Evolutionary conservation across 2,329 filamentous ascomycete species (phyloP), one percentile per base, ranked within the genome.

Genomic region (Ambrosiella cleistominuta): DNA sequence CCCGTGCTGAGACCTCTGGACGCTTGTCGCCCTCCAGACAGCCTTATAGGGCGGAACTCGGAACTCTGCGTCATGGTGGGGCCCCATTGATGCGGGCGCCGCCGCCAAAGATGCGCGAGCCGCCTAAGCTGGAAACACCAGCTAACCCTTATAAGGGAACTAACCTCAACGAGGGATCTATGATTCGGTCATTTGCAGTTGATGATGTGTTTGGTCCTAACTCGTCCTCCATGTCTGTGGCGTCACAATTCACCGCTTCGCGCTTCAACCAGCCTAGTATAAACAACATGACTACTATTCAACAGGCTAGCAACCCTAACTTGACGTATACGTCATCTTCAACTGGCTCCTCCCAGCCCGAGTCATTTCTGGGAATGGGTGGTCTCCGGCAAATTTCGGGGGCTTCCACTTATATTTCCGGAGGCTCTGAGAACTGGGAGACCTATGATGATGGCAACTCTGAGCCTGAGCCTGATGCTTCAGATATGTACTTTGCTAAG

Each of bases 401-500:
- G 54, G 54, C 62, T 13, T 90, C 87, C n/a, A 88, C 85, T 1
- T 77, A 76, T 19, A 76, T 86, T 35, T 88, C 86, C 4, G 88
- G 87, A 1, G 35, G 35, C 27, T 95, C 88, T 2, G 91, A 97
- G 70, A 97, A 97, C 68, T 97, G 91, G 91, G 91, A 97, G 70
- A 95, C 90, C 8, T 97, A 93, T 65, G 90, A 93, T 64, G 88
- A 95, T 68, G 52, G 37, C 37, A 81, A 78, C 63, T 88, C 85
- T 61, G 84, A 88, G 65, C 80, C 83, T 0, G 86, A 88, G 65
- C 75, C 77, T 27, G 89, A 95, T 67, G 79, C 79, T 0, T 83
- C 82, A 3, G 87, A 93, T 61, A 77, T 81, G 8, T 94, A 95
- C 69, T 88, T 88, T 66, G 85, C 86, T 63, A 88, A 87, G 69